Evolutionary conservation across 2,329 filamentous ascomycete species (phyloP).

Genomic region (Sphaerostilbella broomeana): DNA sequence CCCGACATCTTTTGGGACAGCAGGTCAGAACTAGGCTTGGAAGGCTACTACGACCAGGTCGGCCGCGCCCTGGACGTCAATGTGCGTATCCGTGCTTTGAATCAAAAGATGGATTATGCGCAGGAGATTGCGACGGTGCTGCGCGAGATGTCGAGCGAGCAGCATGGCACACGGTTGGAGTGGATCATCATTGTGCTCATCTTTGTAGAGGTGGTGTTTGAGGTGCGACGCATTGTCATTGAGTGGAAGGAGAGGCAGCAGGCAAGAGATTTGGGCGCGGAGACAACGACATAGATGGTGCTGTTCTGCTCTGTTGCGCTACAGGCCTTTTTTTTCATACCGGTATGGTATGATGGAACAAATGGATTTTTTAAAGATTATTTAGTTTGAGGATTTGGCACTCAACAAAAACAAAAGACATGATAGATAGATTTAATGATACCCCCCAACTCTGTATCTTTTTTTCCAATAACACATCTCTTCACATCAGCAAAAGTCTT

Average conservation of each 20-base stretch:
- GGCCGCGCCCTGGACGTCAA: conserved; percentile 85
- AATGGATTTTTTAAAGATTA: too few species aligned
- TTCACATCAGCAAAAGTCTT: not conserved
- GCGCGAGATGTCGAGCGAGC: conserved; percentile 81
- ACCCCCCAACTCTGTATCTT: conserved; percentile 7
- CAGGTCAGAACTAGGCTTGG: conserved; percentile 78
- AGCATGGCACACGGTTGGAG: conserved; percentile 80
- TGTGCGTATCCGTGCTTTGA: conserved; percentile 81
- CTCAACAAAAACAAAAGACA: not conserved
- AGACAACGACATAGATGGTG: conserved; percentile 3
- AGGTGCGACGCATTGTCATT: conserved; percentile 66
- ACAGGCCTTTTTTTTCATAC: not conserved
- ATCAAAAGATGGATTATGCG: conserved; percentile 97
- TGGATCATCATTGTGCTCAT: conserved; percentile 96
- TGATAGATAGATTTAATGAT: not conserved
- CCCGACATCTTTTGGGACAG: conserved; percentile 97
- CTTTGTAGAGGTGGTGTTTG: conserved; percentile 84
- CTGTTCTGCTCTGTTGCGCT: not conserved
- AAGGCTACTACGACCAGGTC: conserved; percentile 92
- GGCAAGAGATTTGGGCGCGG: conserved; percentile 13
- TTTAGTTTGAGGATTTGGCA: too few species aligned
- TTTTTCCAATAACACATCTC: conserved; percentile 1
- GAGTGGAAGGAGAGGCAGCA: conserved; percentile 44
- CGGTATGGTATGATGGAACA: too few species aligned
- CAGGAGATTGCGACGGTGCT: conserved; percentile 89